These are phyloP conservation scores for Penicillium capsulatum DNA, from an alignment of 2,329 filamentous ascomycete genomes.

Conservation along the genomic window DNA sequence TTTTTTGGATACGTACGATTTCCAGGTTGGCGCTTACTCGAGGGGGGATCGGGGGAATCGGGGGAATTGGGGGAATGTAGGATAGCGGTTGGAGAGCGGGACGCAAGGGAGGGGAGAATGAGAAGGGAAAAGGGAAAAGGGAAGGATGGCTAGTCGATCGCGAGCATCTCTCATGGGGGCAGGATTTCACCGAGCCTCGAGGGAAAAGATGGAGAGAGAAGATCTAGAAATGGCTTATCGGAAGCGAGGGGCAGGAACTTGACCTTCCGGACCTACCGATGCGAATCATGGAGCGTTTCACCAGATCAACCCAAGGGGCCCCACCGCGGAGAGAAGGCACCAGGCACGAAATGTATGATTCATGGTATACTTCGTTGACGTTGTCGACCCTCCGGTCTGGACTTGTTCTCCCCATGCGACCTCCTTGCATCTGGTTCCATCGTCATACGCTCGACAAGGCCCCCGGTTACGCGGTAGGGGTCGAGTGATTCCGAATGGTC, in stretches of 20 bases:
- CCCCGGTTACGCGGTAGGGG: conserved; percentile 20
- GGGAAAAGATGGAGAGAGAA: conserved; percentile 13
- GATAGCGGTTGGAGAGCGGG: conserved; percentile 12
- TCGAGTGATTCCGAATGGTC: conserved; percentile 21
- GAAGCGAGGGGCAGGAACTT: conserved; percentile 28
- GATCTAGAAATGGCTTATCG: conserved; percentile 37
- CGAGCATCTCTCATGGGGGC: conserved; percentile 12
- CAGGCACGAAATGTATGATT: conserved; percentile 19
- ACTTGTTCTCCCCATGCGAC: conserved; percentile 9
- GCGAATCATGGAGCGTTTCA: conserved; percentile 25
- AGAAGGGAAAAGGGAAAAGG: conserved; percentile 10
- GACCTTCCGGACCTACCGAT: conserved; percentile 24
- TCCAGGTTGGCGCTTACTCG: neutral
- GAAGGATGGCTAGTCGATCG: conserved; percentile 19
- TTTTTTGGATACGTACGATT: conserved; percentile 16
- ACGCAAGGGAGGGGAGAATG: conserved; percentile 17
- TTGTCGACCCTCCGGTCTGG: too few species aligned
- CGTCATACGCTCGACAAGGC: conserved; percentile 19
- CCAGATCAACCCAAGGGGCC: conserved; percentile 14
- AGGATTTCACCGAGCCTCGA: conserved; percentile 2
- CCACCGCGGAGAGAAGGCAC: conserved; percentile 18
- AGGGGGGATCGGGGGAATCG: conserved; percentile 6
- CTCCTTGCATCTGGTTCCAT: conserved; percentile 1
- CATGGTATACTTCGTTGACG: too few species aligned
- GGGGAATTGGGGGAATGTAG: conserved; percentile 10